These are phyloP conservation scores for Cornus controversa DNA, from an alignment of 148 eudicot genomes.

Conservation along the genomic window DNA sequence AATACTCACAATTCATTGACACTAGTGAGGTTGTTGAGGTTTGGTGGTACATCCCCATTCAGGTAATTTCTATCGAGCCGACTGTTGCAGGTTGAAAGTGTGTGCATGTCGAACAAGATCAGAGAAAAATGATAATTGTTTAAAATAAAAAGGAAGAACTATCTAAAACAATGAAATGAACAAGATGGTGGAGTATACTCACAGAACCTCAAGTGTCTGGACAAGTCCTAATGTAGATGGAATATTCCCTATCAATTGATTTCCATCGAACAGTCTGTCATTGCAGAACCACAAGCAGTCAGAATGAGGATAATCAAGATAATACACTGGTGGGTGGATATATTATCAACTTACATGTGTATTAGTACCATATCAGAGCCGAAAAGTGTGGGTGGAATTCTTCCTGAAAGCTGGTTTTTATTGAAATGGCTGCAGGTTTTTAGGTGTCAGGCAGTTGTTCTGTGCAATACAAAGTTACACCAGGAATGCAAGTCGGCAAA, in stretches of 20 bases:
- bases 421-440: slow-evolving; percentile 73
- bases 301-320: background rate
- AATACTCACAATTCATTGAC: slow-evolving; percentile 68
- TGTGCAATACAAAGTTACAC: background rate
- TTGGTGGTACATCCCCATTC: slow-evolving; percentile 59
- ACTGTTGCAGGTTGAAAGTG: slow-evolving; percentile 31
- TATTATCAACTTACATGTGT: slow-evolving; percentile 70
- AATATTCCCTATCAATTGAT: slow-evolving; percentile 64
- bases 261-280: slow-evolving; percentile 77
- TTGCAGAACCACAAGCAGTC: slow-evolving; percentile 1
- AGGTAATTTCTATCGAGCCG: slow-evolving; percentile 82
- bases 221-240: slow-evolving; percentile 70
- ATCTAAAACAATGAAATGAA: background rate
- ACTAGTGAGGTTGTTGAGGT: slow-evolving; percentile 77
- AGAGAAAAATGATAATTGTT: background rate
- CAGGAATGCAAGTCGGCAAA: background rate
- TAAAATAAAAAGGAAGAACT: slow-evolving; percentile 1
- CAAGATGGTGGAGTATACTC: slow-evolving; percentile 32
- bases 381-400: slow-evolving; percentile 66
- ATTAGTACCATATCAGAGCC: slow-evolving; percentile 69
- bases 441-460: background rate
- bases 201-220: slow-evolving; percentile 87
- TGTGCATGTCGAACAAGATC: background rate
- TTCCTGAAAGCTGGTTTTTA: slow-evolving; percentile 81
- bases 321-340: background rate